Conservation (phyloP, 208 protist genomes). For the Trypanosoma grayi region DNA sequence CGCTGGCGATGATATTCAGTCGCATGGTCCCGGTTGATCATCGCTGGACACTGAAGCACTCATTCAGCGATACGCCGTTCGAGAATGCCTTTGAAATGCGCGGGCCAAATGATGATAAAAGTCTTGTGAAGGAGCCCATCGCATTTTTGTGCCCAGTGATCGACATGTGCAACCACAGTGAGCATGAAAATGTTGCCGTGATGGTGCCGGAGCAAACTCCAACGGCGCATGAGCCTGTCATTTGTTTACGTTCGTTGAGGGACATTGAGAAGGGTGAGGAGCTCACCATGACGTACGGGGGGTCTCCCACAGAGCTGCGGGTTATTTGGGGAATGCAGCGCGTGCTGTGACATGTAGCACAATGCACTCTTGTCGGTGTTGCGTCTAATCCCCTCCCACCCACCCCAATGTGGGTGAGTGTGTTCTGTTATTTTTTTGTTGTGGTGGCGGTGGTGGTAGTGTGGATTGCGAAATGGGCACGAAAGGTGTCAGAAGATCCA, state of each 20-base stretch:
- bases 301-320: constrained; percentile 46
- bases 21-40: constrained; percentile 82
- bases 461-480: too few relatives aligned
- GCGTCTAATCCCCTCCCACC: neutral
- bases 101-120: constrained; percentile 15
- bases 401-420: too few relatives aligned
- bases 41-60: constrained; percentile 42
- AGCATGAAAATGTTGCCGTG: constrained; percentile 77
- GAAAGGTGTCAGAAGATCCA: too few relatives aligned
- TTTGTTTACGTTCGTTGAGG: constrained; percentile 67
- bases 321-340: constrained; percentile 81
- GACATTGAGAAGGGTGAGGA: constrained; percentile 73
- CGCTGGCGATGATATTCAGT: constrained; percentile 80
- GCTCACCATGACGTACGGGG: constrained; percentile 80
- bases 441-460: too few relatives aligned
- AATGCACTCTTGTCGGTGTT: neutral
- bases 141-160: constrained; percentile 79
- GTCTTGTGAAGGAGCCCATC: constrained; percentile 62
- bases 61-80: constrained; percentile 59
- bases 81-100: constrained; percentile 29
- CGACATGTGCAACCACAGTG: constrained; percentile 86
- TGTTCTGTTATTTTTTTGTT: neutral
- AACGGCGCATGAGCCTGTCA: constrained; percentile 40
- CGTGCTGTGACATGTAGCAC: constrained; percentile 25
- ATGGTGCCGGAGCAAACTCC: constrained; percentile 53